Base-by-base conservation (phyloP, 371 early-diverging fungal genomes). In the Dichotomocladium elegans region DNA sequence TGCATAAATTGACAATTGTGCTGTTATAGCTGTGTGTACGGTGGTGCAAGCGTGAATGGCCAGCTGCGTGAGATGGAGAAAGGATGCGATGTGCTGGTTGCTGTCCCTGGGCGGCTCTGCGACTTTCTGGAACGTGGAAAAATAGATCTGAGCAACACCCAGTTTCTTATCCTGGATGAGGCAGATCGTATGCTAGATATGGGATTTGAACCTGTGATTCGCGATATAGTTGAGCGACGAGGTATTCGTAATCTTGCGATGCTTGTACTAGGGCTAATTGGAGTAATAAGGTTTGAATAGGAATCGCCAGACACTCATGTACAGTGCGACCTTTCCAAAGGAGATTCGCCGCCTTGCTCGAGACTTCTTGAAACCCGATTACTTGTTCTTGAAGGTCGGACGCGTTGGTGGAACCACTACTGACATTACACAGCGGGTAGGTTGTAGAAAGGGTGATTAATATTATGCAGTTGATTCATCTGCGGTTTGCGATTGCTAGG, bases 171-270 rank as follows among this genome's bases (percentile, higher is more conserved):
- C 21, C 79, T 98, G 47, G 98, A 97, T 66, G 97, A 97, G 57
- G 95, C 95, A 4, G 95, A 95, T 56, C 80, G 95, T 41, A 95
- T 96, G 96, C 66, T 99, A 31, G 98, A 97, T 66, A 95, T 96
- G 96, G 98, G 98, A 22, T 98, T 98, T 68, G 97, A 97, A 77
- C 88, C 89, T 10, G 89, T 93, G 64, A 78, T 98, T 24, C 82
- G 93, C 47, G 83, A 85, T 57, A 93, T 98, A 54, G 88, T 97
- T 21, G 89, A 90, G 41, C 86, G 89, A 55, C 87, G 91, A 47
- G 63, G 67, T 66, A 55, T 28, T 15, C 1, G n/a, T n/a, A n/a
- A n/a, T n/a, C n/a, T n/a, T n/a, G n/a, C n/a, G n/a, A n/a, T n/a
- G n/a, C n/a, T n/a, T n/a, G n/a, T n/a, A n/a, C n/a, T n/a, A n/a